Percentiles rank a stretch among this genome's conserved stretches.
These are phyloP conservation scores for Suhomyces choctaworum DNA, from an alignment of 1,139 yeast genomes.

Conservation along the genomic window DNA sequence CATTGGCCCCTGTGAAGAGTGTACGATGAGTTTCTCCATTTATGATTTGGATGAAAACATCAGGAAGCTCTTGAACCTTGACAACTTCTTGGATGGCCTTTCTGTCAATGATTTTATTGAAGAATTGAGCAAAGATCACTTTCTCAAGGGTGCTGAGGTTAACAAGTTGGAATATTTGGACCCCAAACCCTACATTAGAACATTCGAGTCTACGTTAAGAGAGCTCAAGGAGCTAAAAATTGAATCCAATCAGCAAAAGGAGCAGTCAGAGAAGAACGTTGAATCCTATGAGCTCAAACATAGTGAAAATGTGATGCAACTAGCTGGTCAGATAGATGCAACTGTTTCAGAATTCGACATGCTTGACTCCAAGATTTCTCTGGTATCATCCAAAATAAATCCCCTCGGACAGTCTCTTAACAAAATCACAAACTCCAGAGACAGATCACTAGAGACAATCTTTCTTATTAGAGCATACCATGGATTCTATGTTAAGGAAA, in stretches of 20 bases:
- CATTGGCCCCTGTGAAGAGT: too few relatives aligned
- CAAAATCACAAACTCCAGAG: conserved; percentile 73
- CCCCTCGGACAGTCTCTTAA: conserved; percentile 76
- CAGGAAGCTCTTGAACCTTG: conserved; percentile 62
- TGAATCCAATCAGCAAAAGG: conserved; percentile 53
- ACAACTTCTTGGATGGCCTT: conserved; percentile 68
- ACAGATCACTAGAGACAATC: conserved; percentile 71
- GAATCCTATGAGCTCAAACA: conserved; percentile 66
- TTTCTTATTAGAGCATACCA: conserved; percentile 77
- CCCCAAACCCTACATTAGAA: conserved; percentile 92
- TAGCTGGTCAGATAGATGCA: conserved; percentile 51
- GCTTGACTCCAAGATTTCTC: conserved; percentile 61
- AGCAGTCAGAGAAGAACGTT: conserved; percentile 54
- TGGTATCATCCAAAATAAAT: conserved; percentile 62
- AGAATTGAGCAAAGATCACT: conserved; percentile 72
- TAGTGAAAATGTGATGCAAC: conserved; percentile 60
- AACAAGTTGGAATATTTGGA: conserved; percentile 62
- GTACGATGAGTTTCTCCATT: conserved; percentile 46
- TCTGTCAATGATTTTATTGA: conserved; percentile 84
- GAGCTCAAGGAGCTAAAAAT: conserved; percentile 63
- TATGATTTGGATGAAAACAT: conserved; percentile 70
- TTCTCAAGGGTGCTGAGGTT: conserved; percentile 55
- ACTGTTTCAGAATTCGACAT: conserved; percentile 50
- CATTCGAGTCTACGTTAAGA: conserved; percentile 82
- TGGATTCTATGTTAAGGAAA: conserved; percentile 62